Base-by-base conservation (phyloP, 768 basidiomycete species). In the Agrocybe praecox region DNA sequence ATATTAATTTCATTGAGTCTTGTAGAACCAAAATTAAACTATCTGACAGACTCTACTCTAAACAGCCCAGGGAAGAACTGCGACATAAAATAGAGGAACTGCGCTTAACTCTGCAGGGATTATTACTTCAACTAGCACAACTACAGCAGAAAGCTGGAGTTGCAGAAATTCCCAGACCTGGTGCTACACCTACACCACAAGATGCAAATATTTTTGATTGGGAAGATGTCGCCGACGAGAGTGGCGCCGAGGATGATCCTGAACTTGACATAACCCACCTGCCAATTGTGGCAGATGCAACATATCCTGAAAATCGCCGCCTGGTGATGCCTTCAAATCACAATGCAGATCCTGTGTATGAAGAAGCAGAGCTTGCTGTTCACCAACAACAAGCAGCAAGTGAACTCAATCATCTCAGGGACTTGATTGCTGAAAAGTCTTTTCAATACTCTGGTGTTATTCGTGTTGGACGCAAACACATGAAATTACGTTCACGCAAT, bases 391-490 rank as follows among this genome's bases (percentile, higher is more conserved):
- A 47, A 14, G 51, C 52, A 2, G 5, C 18, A 0, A 6, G 4
- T 2, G 34, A 45, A 21, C 15, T 58, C 1, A 4, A 36, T 10
- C 44, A 46, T 23, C n/a, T 57, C 14, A 42, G 50, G 6, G 50
- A 57, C 9, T 10, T 58, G 12, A 58, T 53, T 44, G 52, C 52
- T 21, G 52, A 53, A 18, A 53, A 49, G 23, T 58, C 57, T 2
- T 58, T 58, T 22, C 45, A 42, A 19, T 58, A 53, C 24, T 48
- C 57, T 6, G 46, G 42, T 42, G 44, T 53, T 11, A 26, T 53
- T 10, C 45, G 57, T 0, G 15, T 18, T 5, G 46, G 45, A 3
- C 5, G 52, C 2, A 60, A 59, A 18, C 33, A 53, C 21, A 36
- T 56, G 9, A 36, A 44, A 5, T 59, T 59, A 0, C 50, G 46